Conservation (phyloP, 164 flowering plant genomes). For the Magnolia kwangsiensis region DNA sequence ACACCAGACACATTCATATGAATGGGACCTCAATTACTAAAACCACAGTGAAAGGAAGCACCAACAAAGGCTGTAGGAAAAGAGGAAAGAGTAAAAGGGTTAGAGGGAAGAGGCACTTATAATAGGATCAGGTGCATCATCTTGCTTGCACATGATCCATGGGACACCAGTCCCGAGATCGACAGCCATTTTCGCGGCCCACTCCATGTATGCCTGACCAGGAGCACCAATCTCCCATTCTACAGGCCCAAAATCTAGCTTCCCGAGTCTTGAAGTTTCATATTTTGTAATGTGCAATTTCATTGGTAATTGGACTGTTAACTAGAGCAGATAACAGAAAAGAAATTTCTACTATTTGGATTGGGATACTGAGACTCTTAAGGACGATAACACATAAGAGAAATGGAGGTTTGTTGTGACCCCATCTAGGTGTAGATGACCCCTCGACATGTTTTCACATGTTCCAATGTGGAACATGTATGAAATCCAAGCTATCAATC, state of each 20-base stretch:
- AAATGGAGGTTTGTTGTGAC: no score
- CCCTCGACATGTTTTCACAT: no score
- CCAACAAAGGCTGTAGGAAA: not conserved
- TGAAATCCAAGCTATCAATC: no score
- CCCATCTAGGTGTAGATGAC: no score
- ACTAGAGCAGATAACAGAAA: no score
- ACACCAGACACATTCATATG: not conserved
- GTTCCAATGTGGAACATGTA: no score
- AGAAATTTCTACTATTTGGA: no score
- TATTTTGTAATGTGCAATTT: no score
- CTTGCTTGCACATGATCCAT: slow-evolving; percentile 98
- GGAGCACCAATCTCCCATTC: slow-evolving; percentile 85
- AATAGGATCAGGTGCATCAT: slow-evolving; percentile 85
- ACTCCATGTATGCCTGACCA: slow-evolving; percentile 61
- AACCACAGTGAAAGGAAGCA: not conserved
- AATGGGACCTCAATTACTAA: slow-evolving; percentile 25
- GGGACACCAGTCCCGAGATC: slow-evolving; percentile 85
- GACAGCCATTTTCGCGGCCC: slow-evolving; percentile 89
- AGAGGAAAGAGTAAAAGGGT: not conserved
- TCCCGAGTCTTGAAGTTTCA: no score
- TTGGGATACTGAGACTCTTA: no score
- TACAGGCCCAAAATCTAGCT: slow-evolving; percentile 74
- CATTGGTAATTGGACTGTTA: no score
- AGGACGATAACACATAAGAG: no score
- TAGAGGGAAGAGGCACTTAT: slow-evolving; percentile 29